These are phyloP conservation scores for Lablab purpureus DNA, from an alignment of 306 rosid species.

Conservation along the genomic window DNA sequence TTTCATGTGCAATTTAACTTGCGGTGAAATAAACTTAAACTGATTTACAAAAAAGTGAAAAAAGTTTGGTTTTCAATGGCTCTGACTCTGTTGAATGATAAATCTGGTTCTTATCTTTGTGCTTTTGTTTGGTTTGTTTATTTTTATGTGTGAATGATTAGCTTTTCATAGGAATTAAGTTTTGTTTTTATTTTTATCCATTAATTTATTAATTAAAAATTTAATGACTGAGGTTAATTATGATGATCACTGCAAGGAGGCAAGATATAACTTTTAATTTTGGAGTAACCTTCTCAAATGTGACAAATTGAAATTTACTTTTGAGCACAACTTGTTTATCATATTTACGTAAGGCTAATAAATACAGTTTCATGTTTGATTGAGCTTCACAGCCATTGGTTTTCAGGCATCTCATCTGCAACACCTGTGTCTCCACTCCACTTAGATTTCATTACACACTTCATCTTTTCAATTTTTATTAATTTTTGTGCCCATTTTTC, in stretches of 20 bases:
- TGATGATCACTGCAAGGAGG: not conserved
- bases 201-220: not conserved
- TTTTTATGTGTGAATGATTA: not conserved
- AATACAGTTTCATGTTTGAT: not conserved
- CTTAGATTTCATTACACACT: slow-evolving; percentile 5
- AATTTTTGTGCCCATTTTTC: not conserved
- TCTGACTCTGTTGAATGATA: not conserved
- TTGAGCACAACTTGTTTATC: not conserved
- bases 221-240: not conserved
- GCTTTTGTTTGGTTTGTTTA: not conserved
- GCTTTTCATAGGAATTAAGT: not conserved
- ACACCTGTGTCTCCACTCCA: not conserved
- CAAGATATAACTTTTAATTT: not conserved
- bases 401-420: not conserved
- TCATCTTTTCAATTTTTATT: not conserved
- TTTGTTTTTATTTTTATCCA: not conserved
- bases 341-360: not conserved
- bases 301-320: not conserved
- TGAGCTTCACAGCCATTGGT: not conserved
- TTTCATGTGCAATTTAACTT: not conserved
- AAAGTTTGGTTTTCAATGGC: not conserved
- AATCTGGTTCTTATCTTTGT: not conserved
- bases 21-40: not conserved
- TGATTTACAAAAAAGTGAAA: not conserved
- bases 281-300: not conserved